Percentiles rank a stretch among this genome's conserved stretches.
Evolutionary conservation across 208 protist species (phyloP).

Genomic region (Spongospora subterranea): DNA sequence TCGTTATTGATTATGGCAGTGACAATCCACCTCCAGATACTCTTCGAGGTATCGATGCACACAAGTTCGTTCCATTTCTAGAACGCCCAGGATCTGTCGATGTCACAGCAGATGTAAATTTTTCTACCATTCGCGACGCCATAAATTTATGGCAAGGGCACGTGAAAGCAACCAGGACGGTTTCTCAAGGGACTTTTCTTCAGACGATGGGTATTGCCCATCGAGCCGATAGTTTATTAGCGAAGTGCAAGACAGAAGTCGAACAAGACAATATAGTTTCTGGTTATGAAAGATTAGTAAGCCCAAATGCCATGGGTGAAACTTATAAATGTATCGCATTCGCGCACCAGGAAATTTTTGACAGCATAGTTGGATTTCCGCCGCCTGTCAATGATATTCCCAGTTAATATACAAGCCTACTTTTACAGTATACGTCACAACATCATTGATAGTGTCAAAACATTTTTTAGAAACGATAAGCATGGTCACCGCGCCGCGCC

Average conservation of each 20-base stretch:
- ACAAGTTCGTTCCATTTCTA: conserved; percentile 50
- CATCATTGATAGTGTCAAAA: too few relatives aligned
- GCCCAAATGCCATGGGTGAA: neutral
- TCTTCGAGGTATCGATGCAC: neutral
- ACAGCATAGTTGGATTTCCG: neutral
- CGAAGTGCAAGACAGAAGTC: neutral
- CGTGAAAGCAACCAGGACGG: neutral
- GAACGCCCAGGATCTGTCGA: conserved; percentile 5
- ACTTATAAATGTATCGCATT: conserved; percentile 17
- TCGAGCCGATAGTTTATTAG: neutral
- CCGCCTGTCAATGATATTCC: neutral
- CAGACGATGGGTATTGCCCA: neutral
- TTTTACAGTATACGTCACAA: too few relatives aligned
- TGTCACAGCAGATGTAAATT: conserved; percentile 51
- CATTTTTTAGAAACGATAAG: too few relatives aligned
- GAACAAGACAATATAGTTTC: conserved; percentile 12
- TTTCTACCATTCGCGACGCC: neutral
- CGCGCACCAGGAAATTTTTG: neutral
- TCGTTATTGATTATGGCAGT: conserved; percentile 69
- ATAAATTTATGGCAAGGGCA: neutral
- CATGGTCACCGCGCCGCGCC: too few relatives aligned
- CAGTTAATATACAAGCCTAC: neutral
- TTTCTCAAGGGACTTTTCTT: neutral
- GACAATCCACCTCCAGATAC: neutral
- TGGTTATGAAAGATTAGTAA: conserved; percentile 30